Evolutionary conservation across 2,329 filamentous ascomycete species (phyloP), one percentile per base, ranked within the genome.

Genomic region (Pyrenophora teres): DNA sequence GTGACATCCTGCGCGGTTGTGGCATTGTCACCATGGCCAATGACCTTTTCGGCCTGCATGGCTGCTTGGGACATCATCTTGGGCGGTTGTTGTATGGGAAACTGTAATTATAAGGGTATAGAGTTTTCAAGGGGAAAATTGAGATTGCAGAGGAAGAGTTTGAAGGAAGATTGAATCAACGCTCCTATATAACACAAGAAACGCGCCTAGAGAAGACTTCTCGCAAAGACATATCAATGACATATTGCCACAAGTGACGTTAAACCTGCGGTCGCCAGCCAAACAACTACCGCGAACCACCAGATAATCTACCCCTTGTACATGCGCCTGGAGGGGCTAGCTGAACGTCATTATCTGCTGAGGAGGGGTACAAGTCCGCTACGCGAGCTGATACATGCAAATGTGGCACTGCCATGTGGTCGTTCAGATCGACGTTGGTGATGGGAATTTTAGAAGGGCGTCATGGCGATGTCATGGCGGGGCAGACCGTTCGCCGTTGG

Each of bases 11-110:
- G 89, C 13, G 80, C 76, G 1, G 84, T 88, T 45, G 81, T 78
- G 15, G 85, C 81, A 63, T 87, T 87, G 61, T 83, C 80, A 60
- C 77, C 81, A 67, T 92, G 88, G 43, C 89, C 89, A 40, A 92
- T 68, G 42, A 74, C 75, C 76, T 87, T 83, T 69, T 94, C 90
- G 47, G 74, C 82, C 50, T 81, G 69, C 53, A 83, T 83, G 40
- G 90, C 90, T 74, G 84, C 87, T 79, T 72, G 69, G 49, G 70
- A 70, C 63, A 71, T 64, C 56, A 69, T 69, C 62, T 52, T 69
- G 61, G 54, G 58, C 40, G 44, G 44, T 33, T 45, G 12, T 61
- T 57, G 48, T 45, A 4, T 40, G 46, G 36, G 37, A 36, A 48
- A 13, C 30, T 31, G 30, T 43, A 42, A 46, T 6, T 38, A 15